Evolutionary conservation across 805 yeast species (phyloP).

Genomic region (Suhomyces vadensis): DNA sequence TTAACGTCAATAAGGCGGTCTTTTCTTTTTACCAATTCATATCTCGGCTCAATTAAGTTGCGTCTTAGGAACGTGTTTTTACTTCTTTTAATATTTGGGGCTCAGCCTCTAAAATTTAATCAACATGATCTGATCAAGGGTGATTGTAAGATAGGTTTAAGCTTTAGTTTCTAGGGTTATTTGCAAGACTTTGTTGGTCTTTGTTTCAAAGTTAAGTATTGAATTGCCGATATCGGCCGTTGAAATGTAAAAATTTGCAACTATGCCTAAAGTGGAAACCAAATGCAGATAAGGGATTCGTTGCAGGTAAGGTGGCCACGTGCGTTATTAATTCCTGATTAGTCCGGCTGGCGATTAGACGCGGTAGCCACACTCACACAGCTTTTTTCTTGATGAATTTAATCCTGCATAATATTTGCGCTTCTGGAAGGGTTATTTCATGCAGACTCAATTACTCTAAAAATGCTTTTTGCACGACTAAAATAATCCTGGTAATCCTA

Average conservation of each 20-base stretch:
- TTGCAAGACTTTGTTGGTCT: no score
- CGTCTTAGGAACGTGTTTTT: background rate
- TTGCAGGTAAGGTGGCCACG: background rate
- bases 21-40: background rate
- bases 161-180: no score
- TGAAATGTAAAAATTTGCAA: constrained; percentile 1
- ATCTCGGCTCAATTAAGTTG: constrained; percentile 1
- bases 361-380: no score
- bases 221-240: no score
- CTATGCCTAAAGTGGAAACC: background rate
- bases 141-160: no score
- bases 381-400: constrained; percentile 2
- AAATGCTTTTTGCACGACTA: no score
- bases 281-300: no score
- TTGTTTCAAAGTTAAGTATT: no score
- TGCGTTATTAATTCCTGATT: background rate
- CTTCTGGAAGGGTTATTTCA: background rate
- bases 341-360: background rate
- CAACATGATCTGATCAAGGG: no score
- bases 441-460: background rate
- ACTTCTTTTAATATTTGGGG: background rate
- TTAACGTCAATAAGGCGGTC: background rate
- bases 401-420: no score
- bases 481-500: no score
- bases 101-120: no score